phyloP scores from a whole-genome alignment of 768 basidiomycete genomes.

The Suillus placidus region DNA sequence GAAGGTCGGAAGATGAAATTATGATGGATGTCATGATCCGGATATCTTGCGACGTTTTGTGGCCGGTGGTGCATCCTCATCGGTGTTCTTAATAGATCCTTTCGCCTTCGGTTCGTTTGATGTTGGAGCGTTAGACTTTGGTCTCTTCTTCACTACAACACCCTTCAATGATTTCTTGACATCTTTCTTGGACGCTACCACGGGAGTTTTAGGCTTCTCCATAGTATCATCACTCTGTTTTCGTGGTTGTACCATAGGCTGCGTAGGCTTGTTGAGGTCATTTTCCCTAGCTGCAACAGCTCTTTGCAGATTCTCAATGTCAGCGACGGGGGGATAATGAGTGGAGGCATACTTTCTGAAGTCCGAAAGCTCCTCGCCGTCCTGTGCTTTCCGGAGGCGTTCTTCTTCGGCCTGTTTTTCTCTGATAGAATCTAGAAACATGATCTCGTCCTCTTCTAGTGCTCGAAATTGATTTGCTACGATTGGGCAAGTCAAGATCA shows the following conservation, averaged over 20 bases:
- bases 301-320: slow-evolving; percentile 35
- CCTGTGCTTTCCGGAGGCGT: slow-evolving; percentile 68
- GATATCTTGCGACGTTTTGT: slow-evolving; percentile 64
- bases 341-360: slow-evolving; percentile 69
- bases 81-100: slow-evolving; percentile 24
- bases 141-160: slow-evolving; percentile 78
- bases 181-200: slow-evolving; percentile 57
- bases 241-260: slow-evolving; percentile 37
- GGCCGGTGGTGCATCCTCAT: slow-evolving; percentile 38
- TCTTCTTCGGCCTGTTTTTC: slow-evolving; percentile 80
- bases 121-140: slow-evolving; percentile 41
- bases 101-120: slow-evolving; percentile 21
- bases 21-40: slow-evolving; percentile 23
- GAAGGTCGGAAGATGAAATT: slow-evolving; percentile 14
- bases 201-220: slow-evolving; percentile 32
- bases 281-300: slow-evolving; percentile 72
- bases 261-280: slow-evolving; percentile 45
- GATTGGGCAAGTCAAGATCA: slow-evolving; percentile 15
- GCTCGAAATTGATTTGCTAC: slow-evolving; percentile 88
- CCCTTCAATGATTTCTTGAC: slow-evolving; percentile 72
- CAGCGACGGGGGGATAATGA: slow-evolving; percentile 3
- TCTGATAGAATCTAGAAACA: slow-evolving; percentile 82
- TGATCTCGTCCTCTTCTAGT: slow-evolving; percentile 87
- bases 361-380: slow-evolving; percentile 76
- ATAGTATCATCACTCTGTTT: slow-evolving; percentile 29